phyloP scores from a whole-genome alignment of 176 grass and related monocot genomes.

The Carex myosuroides region DNA sequence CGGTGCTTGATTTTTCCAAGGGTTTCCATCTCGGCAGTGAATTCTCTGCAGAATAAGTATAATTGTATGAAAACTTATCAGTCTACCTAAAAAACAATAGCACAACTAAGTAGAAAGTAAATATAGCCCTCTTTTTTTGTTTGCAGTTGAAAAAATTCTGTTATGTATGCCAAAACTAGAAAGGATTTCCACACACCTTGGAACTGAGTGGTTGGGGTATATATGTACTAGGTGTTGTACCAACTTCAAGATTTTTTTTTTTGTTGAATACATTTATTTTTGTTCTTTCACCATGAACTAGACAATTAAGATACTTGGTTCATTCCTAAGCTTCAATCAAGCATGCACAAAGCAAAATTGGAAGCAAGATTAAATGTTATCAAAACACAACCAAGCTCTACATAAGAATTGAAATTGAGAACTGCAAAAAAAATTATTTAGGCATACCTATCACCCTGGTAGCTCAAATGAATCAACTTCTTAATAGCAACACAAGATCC shows the following conservation, averaged over 20 bases:
- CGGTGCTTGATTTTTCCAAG: conserved; percentile 93
- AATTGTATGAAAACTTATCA: neutral
- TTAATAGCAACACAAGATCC: conserved; percentile 84
- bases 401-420: neutral
- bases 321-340: conserved; percentile 1
- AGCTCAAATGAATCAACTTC: conserved; percentile 89
- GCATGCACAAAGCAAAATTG: neutral
- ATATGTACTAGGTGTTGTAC: neutral
- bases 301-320: neutral
- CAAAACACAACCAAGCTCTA: neutral
- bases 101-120: neutral
- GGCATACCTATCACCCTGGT: conserved; percentile 62
- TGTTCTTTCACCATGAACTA: neutral
- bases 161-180: neutral
- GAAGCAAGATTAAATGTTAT: neutral
- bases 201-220: neutral
- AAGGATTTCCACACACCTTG: neutral
- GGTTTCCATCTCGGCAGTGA: conserved; percentile 98
- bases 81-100: neutral
- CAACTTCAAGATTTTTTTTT: neutral
- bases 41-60: conserved; percentile 39
- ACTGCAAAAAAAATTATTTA: neutral
- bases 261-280: neutral
- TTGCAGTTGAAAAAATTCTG: neutral
- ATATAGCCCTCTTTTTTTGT: neutral